Evolutionary conservation across 106 monocot species (phyloP).

Genomic region (Allium cepa): DNA sequence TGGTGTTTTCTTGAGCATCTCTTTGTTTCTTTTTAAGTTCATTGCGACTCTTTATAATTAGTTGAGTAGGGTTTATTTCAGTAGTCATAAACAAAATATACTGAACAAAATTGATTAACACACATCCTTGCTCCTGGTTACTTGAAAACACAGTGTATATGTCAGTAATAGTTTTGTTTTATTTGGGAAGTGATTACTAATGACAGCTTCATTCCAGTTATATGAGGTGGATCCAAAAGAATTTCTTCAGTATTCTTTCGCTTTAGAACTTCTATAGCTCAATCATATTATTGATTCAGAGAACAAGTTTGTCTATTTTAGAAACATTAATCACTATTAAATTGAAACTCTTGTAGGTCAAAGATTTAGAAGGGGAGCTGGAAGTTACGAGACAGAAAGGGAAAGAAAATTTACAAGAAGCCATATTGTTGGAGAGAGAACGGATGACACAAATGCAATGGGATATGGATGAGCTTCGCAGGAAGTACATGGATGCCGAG

Average conservation of each 20-base stretch:
- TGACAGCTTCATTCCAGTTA: background rate
- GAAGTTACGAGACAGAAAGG: constrained; percentile 73
- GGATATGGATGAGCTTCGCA: constrained; percentile 85
- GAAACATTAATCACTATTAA: background rate
- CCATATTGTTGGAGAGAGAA: constrained; percentile 80
- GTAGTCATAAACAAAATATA: too few species aligned
- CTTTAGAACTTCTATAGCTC: too few species aligned
- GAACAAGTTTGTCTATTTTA: too few species aligned
- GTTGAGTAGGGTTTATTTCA: too few species aligned
- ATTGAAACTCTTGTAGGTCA: constrained; percentile 36
- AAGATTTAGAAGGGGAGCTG: constrained; percentile 85
- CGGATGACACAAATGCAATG: constrained; percentile 90
- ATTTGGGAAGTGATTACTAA: background rate
- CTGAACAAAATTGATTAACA: too few species aligned
- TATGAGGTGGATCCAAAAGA: background rate
- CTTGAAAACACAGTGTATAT: too few species aligned
- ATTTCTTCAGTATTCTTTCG: background rate
- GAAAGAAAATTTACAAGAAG: constrained; percentile 80
- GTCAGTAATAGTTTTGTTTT: background rate
- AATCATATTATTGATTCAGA: too few species aligned
- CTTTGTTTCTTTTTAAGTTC: too few species aligned
- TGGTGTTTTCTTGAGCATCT: too few species aligned
- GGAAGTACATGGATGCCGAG: constrained; percentile 65
- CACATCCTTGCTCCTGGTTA: too few species aligned
- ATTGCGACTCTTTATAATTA: too few species aligned